These are phyloP conservation scores for Nicotiana benthamiana DNA, from an alignment of 257 asterid species.

Conservation along the genomic window DNA sequence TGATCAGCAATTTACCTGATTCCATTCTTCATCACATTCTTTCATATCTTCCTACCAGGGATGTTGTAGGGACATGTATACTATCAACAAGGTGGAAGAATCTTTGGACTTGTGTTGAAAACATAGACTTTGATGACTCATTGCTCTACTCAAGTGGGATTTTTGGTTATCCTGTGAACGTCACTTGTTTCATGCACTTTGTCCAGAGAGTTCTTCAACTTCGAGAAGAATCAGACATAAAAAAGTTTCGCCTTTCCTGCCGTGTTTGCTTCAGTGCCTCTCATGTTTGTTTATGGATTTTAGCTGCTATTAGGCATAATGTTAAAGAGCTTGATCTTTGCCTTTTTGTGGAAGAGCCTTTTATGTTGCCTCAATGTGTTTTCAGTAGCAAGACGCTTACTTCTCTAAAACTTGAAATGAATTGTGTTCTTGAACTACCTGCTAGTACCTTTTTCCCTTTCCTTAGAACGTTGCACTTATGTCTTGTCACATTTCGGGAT, in stretches of 20 bases:
- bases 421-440: constrained; percentile 39
- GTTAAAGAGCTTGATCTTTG: constrained; percentile 50
- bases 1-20: constrained; percentile 44
- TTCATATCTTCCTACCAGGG: constrained; percentile 45
- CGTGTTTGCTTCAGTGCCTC: constrained; percentile 44
- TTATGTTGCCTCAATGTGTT: constrained; percentile 33
- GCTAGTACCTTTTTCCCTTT: constrained; percentile 31
- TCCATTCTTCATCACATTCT: constrained; percentile 40
- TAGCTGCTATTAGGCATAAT: constrained; percentile 33
- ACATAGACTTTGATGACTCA: constrained; percentile 41
- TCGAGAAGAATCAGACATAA: constrained; percentile 26
- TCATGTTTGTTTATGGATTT: constrained; percentile 41
- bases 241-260: constrained; percentile 48
- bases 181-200: constrained; percentile 30
- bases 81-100: constrained; percentile 46
- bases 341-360: constrained; percentile 43
- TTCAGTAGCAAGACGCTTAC: constrained; percentile 28
- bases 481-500: constrained; percentile 40
- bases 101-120: constrained; percentile 40
- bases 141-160: constrained; percentile 25
- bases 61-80: constrained; percentile 39
- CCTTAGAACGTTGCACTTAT: constrained; percentile 35
- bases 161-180: constrained; percentile 20
- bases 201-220: constrained; percentile 41
- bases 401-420: constrained; percentile 36